A percentile compares a stretch with the other conserved stretches of the same genome.
phyloP scores from a whole-genome alignment of 257 asterid genomes.

The Scutellaria barbata region DNA sequence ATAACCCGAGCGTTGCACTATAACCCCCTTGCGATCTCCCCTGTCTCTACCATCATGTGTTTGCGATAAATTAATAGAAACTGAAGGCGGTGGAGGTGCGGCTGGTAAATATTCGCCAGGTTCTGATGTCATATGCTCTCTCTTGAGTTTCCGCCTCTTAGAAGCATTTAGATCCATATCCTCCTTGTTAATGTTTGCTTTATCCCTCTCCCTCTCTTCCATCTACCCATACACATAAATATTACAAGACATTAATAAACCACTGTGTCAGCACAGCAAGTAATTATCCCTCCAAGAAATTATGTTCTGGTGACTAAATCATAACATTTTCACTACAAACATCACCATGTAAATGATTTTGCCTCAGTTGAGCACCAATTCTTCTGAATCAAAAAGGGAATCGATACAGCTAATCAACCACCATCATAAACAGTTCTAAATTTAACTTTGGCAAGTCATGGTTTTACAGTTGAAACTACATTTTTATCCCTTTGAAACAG shows the following conservation, averaged over 20 bases:
- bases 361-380: background rate
- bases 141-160: slow-evolving; percentile 88
- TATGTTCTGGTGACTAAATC: background rate
- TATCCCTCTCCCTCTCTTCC: slow-evolving; percentile 92
- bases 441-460: slow-evolving; percentile 9
- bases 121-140: slow-evolving; percentile 83
- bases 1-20: slow-evolving; percentile 71
- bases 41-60: slow-evolving; percentile 82
- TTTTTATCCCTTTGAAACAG: too few relatives aligned
- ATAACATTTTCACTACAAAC: background rate
- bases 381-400: background rate
- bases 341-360: background rate
- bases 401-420: background rate
- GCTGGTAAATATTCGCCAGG: slow-evolving; percentile 92
- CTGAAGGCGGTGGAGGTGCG: slow-evolving; percentile 59
- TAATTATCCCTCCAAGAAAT: background rate
- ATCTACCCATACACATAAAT: slow-evolving; percentile 48
- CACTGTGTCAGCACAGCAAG: background rate
- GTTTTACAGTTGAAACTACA: background rate
- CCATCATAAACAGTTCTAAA: background rate
- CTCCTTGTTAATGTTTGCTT: slow-evolving; percentile 63
- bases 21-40: slow-evolving; percentile 76
- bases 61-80: slow-evolving; percentile 59
- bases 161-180: slow-evolving; percentile 80
- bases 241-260: background rate